Evolutionary conservation across 2,329 filamentous ascomycete genomes (phyloP), one percentile per base, ranked within the genome.

Genomic region (Aureobasidium namibiae): DNA sequence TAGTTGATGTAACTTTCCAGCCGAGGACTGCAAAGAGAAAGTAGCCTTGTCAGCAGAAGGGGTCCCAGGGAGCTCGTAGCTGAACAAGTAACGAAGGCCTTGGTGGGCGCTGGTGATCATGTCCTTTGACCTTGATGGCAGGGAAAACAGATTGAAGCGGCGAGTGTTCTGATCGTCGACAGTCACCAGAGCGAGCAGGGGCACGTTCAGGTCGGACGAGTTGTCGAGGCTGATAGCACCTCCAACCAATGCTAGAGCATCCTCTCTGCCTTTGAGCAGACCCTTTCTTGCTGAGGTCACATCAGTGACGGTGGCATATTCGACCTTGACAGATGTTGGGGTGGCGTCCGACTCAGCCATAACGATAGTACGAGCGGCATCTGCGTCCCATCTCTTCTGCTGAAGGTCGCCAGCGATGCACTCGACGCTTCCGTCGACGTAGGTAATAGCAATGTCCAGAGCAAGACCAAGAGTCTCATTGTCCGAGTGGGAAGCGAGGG

Each of bases 1-100:
- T 1, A 89, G 75, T 66, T 86, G 80, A 61, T 88, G 78, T 3
- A 92, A 73, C 39, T 80, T 78, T 13, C 87, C 88, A 2, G 83
- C 82, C 21, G 81, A 80, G 24, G 83, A 73, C 63, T 91, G 66
- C 1, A 70, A 61, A 18, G 68, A 68, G 61, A 60, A 63, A n/a
- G 52, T 56, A n/a, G 62, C 57, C 23, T 29, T 53, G 24, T 50
- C 53, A 6, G 50, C 29, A 31, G 42, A 42, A 33, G 38, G 11
- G 4, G 18, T 2, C 6, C 49, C 26, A 3, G 66, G 67, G 11
- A 71, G 60, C 4, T 66, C 60, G 26, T 65, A 63, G 33, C 38
- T 64, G 36, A 68, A 39, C 9, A 69, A 26, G 13, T 65, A 53
- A 60, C 64, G 60, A 46, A 65, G 13, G 53, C 52, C 49, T 61